Evolutionary conservation across 2,329 filamentous ascomycete species (phyloP).

Genomic region (Capronia coronata): DNA sequence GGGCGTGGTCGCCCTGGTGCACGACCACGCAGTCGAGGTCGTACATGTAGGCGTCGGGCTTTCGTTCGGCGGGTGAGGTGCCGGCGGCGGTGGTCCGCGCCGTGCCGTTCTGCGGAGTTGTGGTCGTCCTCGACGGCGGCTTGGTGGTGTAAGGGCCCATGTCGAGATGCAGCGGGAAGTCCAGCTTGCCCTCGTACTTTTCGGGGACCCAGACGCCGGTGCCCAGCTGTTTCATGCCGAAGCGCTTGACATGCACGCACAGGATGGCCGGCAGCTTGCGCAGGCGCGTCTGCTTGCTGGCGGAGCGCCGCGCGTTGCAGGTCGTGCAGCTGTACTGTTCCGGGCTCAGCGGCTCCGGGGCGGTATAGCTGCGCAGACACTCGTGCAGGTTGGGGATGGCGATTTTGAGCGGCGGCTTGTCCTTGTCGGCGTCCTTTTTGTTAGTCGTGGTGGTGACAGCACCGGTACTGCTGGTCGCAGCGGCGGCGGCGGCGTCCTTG

Average conservation of each 20-base stretch:
- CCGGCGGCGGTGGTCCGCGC: too few species aligned
- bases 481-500: conserved; percentile 18
- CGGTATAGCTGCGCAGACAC: conserved; percentile 83
- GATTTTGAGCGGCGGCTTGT: conserved; percentile 32
- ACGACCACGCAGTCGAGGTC: conserved; percentile 86
- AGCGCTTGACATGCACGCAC: conserved; percentile 76
- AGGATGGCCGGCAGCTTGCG: conserved; percentile 81
- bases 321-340: conserved; percentile 74
- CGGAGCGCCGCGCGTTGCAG: conserved; percentile 65
- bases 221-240: conserved; percentile 26
- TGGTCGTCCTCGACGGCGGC: conserved; percentile 33
- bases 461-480: too few species aligned
- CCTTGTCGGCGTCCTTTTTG: conserved; percentile 1
- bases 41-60: conserved; percentile 59
- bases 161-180: conserved; percentile 79
- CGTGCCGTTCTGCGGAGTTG: neutral
- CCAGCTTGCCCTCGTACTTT: conserved; percentile 81
- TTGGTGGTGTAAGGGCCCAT: conserved; percentile 83
- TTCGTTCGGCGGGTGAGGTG: too few species aligned
- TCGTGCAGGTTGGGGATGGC: conserved; percentile 56
- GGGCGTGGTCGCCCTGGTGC: conserved; percentile 66
- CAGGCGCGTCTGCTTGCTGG: conserved; percentile 76
- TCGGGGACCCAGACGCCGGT: conserved; percentile 37
- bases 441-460: conserved; percentile 3
- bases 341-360: conserved; percentile 63